Evolutionary conservation across 2,329 filamentous ascomycete species (phyloP).

Genomic region (Sclerotinia subarctica): DNA sequence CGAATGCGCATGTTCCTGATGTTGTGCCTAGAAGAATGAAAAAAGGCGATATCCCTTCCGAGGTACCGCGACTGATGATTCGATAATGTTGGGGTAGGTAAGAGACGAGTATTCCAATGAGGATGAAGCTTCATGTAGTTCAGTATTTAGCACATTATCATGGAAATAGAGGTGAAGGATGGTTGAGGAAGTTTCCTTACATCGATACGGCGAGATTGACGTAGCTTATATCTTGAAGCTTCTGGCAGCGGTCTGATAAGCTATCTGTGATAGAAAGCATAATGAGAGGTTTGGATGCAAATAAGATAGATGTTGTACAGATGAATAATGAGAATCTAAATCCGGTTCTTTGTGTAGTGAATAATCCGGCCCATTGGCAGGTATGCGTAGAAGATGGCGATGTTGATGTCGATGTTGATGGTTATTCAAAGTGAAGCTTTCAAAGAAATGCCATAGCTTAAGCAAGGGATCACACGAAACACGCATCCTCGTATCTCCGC

Average conservation of each 20-base stretch:
- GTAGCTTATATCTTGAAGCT: slow-evolving; percentile 50
- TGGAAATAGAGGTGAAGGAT: not conserved
- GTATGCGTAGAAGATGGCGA: not conserved
- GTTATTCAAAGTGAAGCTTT: not conserved
- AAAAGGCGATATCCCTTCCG: slow-evolving; percentile 92
- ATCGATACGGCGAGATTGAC: slow-evolving; percentile 53
- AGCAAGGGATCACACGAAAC: not conserved
- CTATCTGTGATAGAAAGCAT: slow-evolving; percentile 18
- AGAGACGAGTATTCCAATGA: slow-evolving; percentile 84
- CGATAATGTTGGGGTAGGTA: slow-evolving; percentile 94
- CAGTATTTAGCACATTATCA: not conserved
- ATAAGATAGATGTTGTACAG: not conserved
- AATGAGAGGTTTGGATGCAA: slow-evolving; percentile 26
- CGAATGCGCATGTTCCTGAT: slow-evolving; percentile 82
- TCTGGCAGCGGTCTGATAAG: slow-evolving; percentile 44
- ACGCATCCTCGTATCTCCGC: not conserved
- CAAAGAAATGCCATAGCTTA: not conserved
- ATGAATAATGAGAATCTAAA: not conserved
- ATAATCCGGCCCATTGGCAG: not conserved
- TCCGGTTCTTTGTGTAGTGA: not conserved
- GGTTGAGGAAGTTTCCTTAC: slow-evolving; percentile 40
- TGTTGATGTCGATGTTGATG: not conserved
- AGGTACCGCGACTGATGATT: slow-evolving; percentile 80
- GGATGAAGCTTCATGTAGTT: slow-evolving; percentile 52
- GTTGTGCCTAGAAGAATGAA: slow-evolving; percentile 93